Evolutionary conservation across 805 yeast species (phyloP).

Genomic region (Ogataea pini): DNA sequence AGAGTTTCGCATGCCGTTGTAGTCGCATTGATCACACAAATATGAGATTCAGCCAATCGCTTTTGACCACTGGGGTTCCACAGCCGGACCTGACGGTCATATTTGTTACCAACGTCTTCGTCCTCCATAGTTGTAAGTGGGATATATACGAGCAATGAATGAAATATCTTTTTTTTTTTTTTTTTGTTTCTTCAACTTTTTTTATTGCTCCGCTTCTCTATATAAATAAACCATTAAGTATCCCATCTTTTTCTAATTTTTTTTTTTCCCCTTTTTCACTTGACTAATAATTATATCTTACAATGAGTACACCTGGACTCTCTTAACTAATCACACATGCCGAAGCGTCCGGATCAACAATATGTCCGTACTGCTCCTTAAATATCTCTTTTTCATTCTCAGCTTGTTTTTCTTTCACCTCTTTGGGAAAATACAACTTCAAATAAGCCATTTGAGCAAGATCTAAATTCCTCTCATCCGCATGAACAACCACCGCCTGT

Average conservation of each 20-base stretch:
- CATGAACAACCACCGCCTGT: constrained; percentile 51
- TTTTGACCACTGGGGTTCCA: constrained; percentile 84
- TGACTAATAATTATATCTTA: not conserved
- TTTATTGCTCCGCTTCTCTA: not conserved
- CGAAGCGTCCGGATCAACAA: constrained; percentile 31
- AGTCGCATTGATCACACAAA: constrained; percentile 61
- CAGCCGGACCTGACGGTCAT: constrained; percentile 84
- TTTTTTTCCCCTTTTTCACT: not conserved
- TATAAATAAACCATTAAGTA: not conserved
- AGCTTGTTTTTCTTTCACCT: constrained; percentile 60
- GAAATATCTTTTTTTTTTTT: not conserved
- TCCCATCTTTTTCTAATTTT: not conserved
- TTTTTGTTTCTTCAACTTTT: not conserved
- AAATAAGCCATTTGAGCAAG: constrained; percentile 50
- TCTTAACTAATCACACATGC: constrained; percentile 30
- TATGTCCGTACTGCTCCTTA: constrained; percentile 41
- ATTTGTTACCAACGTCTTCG: constrained; percentile 48
- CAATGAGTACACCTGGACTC: no score
- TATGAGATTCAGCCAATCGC: constrained; percentile 53
- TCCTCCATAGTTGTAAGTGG: constrained; percentile 31
- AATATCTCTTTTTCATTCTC: constrained; percentile 53
- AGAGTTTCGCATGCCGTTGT: constrained; percentile 64
- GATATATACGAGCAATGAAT: no score
- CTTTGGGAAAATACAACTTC: constrained; percentile 63
- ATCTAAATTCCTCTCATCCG: constrained; percentile 64